Percentiles rank a stretch among this genome's conserved stretches.
Evolutionary conservation across 345 rosid genomes (phyloP).

Genomic region (Stellera chamaejasme): DNA sequence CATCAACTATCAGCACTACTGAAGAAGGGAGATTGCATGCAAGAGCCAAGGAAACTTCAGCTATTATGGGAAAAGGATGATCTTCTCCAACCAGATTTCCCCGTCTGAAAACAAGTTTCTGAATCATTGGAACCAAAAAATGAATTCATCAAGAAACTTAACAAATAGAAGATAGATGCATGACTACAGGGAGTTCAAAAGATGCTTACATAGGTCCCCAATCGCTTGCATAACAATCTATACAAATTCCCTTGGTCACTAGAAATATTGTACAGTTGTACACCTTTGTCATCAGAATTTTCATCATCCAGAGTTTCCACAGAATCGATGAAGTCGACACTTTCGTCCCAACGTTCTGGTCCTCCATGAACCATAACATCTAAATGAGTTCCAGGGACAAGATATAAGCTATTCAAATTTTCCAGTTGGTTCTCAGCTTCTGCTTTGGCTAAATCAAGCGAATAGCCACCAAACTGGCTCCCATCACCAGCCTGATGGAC

Average conservation of each 20-base stretch:
- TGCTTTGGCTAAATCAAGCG: conserved; percentile 41
- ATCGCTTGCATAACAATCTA: conserved; percentile 51
- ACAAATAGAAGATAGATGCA: background rate
- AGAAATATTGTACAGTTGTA: conserved; percentile 33
- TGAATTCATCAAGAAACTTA: conserved; percentile 13
- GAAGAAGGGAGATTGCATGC: conserved; percentile 70
- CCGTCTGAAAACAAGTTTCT: conserved; percentile 68
- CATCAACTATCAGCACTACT: conserved; percentile 68
- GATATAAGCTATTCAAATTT: conserved; percentile 46
- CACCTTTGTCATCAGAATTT: conserved; percentile 25
- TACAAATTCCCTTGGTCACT: conserved; percentile 35
- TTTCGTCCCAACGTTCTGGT: conserved; percentile 74
- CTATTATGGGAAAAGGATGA: conserved; percentile 73
- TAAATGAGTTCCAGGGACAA: conserved; percentile 76
- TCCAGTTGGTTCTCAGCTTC: conserved; percentile 39
- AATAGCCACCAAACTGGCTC: conserved; percentile 79
- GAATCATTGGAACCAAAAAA: conserved; percentile 24
- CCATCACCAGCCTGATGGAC: conserved; percentile 69
- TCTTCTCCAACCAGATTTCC: conserved; percentile 74
- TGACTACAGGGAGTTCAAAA: conserved; percentile 3
- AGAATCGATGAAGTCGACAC: conserved; percentile 46
- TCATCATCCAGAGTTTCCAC: conserved; percentile 41
- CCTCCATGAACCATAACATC: conserved; percentile 76
- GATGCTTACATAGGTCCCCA: conserved; percentile 63
- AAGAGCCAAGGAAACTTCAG: conserved; percentile 47